A percentile compares a stretch with the other conserved stretches of the same genome.
phyloP scores from a whole-genome alignment of 176 grass and related monocot species.

The Musa schizocarpa region DNA sequence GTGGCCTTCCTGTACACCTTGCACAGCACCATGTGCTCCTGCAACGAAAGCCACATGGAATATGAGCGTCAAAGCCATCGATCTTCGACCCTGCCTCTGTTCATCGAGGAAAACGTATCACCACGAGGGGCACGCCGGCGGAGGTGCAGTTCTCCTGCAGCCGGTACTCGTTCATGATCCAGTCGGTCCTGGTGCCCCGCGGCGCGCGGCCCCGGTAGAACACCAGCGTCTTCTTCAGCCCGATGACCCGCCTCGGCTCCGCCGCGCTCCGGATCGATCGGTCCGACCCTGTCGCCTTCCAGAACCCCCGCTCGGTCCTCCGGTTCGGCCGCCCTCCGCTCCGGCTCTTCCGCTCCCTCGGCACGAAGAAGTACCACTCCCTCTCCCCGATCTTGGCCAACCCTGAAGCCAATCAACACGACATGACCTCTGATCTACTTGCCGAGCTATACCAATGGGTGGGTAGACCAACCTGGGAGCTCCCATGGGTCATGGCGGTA shows the following conservation, averaged over 20 bases:
- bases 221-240: constrained; percentile 90
- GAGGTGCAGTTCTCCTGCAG: constrained; percentile 28
- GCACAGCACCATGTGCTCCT: constrained; percentile 79
- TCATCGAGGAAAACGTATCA: background rate
- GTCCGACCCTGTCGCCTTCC: constrained; percentile 93
- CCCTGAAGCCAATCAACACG: constrained; percentile 2
- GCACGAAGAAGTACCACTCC: constrained; percentile 98
- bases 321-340: constrained; percentile 73
- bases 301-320: constrained; percentile 75
- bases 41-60: background rate
- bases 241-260: constrained; percentile 52
- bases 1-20: constrained; percentile 87
- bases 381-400: constrained; percentile 82
- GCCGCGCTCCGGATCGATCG: constrained; percentile 24
- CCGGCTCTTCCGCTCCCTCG: constrained; percentile 41
- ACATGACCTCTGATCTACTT: too few relatives aligned
- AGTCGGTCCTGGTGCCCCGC: constrained; percentile 62
- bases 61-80: too few relatives aligned
- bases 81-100: too few relatives aligned
- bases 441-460: too few relatives aligned
- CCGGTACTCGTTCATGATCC: constrained; percentile 97
- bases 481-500: constrained; percentile 84
- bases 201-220: constrained; percentile 76
- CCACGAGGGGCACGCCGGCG: constrained; percentile 16
- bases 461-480: constrained; percentile 36